Base-by-base conservation (phyloP, 768 basidiomycete genomes). In the Collybia mongolica region DNA sequence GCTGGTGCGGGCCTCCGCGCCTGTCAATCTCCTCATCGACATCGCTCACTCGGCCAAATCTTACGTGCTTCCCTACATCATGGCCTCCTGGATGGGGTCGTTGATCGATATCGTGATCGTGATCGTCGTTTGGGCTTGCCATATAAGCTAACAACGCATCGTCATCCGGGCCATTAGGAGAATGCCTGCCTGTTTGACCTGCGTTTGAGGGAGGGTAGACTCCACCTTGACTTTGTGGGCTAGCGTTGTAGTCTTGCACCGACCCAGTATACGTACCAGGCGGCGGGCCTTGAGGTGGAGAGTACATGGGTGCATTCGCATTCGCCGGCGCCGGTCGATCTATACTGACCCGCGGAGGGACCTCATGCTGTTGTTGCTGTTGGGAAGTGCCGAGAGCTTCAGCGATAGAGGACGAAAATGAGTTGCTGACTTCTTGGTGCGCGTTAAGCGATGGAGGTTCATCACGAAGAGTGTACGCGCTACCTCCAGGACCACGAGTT, bases 11-110 rank as follows among this genome's bases (percentile, higher is more conserved):
- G 24, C 51, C 39, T 23, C 40, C 50, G 22, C 66, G 63, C 11
- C 55, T 65, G 42, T 65, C 63, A 44, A 71, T 51, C 52, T 69
- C 70, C 5, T 67, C 64, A n/a, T 73, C 66, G 12, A 72, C 69
- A 50, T 75, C 70, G 39, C 66, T 60, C 6, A 71, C 70, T 5
- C 63, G 63, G 2, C 73, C 79, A 57, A 79, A 79, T 48, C 72
- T 60, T 2, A 78, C 78, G 58, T 75, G 73, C 42, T 71, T 65
- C 43, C 40, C 29, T 23, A 47, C 47, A 14, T 55, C 49, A 12
- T 39, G 49, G 6, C 32, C 14, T 1, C 18, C 42, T 18, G 53
- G 40, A 11, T 19, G 17, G 3, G 22, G 43, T n/a, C 23, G 20
- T 9, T 24, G 26, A 11, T 38, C 41, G 17, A 23, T 28, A 15